Evolutionary conservation across 805 yeast genomes (phyloP).

Genomic region (Starmera quercuum): DNA sequence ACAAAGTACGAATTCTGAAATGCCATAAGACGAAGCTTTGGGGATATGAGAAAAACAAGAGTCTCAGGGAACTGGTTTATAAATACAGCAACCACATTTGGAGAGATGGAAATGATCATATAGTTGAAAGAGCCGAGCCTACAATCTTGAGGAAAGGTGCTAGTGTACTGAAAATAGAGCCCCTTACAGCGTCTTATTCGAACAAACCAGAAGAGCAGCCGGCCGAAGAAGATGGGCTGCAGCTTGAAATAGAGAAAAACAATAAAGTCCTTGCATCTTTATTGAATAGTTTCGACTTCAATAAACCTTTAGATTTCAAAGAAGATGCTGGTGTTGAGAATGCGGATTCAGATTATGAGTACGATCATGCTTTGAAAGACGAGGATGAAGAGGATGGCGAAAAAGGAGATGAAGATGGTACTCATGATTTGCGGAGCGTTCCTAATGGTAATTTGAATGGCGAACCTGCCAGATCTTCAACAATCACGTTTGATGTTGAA

Average conservation of each 20-base stretch:
- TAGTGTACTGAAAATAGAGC: conserved; percentile 9
- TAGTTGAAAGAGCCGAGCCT: conserved; percentile 47
- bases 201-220: conserved; percentile 12
- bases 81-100: conserved; percentile 60
- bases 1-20: conserved; percentile 46
- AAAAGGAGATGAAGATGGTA: conserved; percentile 26
- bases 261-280: conserved; percentile 40
- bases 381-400: conserved; percentile 27
- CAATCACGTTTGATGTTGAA: conserved; percentile 13
- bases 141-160: conserved; percentile 11
- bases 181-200: conserved; percentile 7
- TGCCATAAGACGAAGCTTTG: conserved; percentile 75
- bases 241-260: conserved; percentile 36
- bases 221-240: conserved; percentile 27
- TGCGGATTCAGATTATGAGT: conserved; percentile 38
- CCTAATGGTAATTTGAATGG: conserved; percentile 18
- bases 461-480: conserved; percentile 11
- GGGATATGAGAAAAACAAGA: conserved; percentile 76
- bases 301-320: conserved; percentile 37
- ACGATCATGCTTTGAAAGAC: conserved; percentile 25
- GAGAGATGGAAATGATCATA: conserved; percentile 75
- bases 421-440: conserved; percentile 25
- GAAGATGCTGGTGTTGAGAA: conserved; percentile 31
- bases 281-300: conserved; percentile 42
- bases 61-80: conserved; percentile 53